Evolutionary conservation across 2,329 filamentous ascomycete species (phyloP).

Genomic region (Neonectria hederae): DNA sequence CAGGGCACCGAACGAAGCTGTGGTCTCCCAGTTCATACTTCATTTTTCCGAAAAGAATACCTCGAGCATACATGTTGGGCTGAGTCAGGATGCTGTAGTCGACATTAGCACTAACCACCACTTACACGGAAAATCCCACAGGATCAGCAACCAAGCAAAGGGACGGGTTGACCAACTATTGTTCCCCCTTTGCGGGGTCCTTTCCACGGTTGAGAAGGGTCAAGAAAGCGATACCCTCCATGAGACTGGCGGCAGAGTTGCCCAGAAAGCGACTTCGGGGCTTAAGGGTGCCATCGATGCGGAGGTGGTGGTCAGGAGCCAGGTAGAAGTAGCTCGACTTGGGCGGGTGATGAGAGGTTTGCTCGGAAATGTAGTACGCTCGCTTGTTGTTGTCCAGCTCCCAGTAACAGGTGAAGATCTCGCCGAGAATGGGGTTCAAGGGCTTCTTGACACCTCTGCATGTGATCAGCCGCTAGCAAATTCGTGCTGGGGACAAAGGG

Average conservation of each 20-base stretch:
- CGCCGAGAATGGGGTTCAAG: slow-evolving; percentile 93
- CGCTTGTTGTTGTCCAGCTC: slow-evolving; percentile 84
- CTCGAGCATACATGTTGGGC: slow-evolving; percentile 98
- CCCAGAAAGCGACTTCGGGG: slow-evolving; percentile 94
- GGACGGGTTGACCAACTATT: slow-evolving; percentile 74
- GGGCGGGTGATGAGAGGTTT: slow-evolving; percentile 97
- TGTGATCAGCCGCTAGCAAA: slow-evolving; percentile 34
- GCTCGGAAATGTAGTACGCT: slow-evolving; percentile 96
- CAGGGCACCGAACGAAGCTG: slow-evolving; percentile 90
- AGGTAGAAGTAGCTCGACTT: slow-evolving; percentile 99
- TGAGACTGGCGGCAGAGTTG: slow-evolving; percentile 96
- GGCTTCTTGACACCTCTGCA: slow-evolving; percentile 95
- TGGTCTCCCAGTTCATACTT: slow-evolving; percentile 98
- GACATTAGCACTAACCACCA: slow-evolving; percentile 31
- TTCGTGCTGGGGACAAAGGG: slow-evolving; percentile 2
- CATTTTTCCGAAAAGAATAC: slow-evolving; percentile 98
- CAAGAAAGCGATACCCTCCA: slow-evolving; percentile 95
- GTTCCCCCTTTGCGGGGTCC: slow-evolving; percentile 73
- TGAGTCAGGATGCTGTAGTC: slow-evolving; percentile 82
- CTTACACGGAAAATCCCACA: neutral
- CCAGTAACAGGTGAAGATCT: slow-evolving; percentile 96
- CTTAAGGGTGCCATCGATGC: slow-evolving; percentile 95
- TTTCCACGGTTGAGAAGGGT: slow-evolving; percentile 81
- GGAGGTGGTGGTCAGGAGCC: slow-evolving; percentile 91
- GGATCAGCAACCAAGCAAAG: neutral